Evolutionary conservation across 345 rosid genomes (phyloP).

Genomic region (Turritis glabra): DNA sequence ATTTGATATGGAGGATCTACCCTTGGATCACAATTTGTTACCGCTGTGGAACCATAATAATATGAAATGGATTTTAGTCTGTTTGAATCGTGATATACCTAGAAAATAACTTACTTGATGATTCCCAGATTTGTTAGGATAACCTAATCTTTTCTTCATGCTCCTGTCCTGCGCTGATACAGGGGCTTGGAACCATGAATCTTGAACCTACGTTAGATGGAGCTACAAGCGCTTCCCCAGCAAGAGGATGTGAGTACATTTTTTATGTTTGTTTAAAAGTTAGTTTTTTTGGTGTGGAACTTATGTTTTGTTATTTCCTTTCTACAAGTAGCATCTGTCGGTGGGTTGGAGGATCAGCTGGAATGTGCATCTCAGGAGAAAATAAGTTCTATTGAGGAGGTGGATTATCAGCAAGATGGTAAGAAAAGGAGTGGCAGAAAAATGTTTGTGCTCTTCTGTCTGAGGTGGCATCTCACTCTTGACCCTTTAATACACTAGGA

Average conservation of each 20-base stretch:
- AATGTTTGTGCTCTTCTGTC: constrained; percentile 50
- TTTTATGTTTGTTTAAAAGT: background rate
- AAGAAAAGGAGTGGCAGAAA: constrained; percentile 50
- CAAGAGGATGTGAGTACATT: constrained; percentile 21
- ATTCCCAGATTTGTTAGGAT: constrained; percentile 6
- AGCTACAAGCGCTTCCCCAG: constrained; percentile 24
- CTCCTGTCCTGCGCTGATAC: background rate
- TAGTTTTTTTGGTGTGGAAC: background rate
- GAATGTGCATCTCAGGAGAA: constrained; percentile 46
- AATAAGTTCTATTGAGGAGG: constrained; percentile 43
- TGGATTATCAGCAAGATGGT: constrained; percentile 64
- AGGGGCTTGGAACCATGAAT: constrained; percentile 28
- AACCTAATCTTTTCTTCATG: constrained; percentile 7
- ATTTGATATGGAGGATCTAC: background rate
- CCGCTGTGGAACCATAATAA: background rate
- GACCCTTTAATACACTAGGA: constrained; percentile 63
- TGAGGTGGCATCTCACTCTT: constrained; percentile 59
- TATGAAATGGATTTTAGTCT: background rate
- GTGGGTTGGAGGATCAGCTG: constrained; percentile 42
- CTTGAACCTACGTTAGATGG: constrained; percentile 24
- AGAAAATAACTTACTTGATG: background rate
- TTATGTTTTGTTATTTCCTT: constrained; percentile 2
- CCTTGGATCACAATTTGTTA: background rate
- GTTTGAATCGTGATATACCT: background rate
- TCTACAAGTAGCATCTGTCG: constrained; percentile 44